Conservation (phyloP, 106 monocot species). For the Dendrobium huoshanense region DNA sequence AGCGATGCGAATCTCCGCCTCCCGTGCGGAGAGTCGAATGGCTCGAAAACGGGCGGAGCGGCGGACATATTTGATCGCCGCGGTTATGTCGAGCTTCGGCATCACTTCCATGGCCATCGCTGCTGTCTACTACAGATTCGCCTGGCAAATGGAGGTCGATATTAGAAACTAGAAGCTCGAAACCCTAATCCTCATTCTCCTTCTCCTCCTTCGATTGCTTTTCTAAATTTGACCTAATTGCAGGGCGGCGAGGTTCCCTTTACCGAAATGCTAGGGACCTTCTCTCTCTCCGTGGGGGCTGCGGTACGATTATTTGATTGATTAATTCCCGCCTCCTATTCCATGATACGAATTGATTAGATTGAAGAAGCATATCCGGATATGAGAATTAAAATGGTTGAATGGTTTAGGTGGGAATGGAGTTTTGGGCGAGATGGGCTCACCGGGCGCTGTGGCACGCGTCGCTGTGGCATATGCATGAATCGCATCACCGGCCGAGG, state of each 20-base stretch:
- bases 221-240: background rate
- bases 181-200: background rate
- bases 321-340: background rate
- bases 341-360: background rate
- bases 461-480: slow-evolving; percentile 92
- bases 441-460: slow-evolving; percentile 87
- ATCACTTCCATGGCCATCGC: slow-evolving; percentile 93
- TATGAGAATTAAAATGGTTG: background rate
- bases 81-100: slow-evolving; percentile 82
- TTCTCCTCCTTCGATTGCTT: background rate
- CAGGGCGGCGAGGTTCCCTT: slow-evolving; percentile 83
- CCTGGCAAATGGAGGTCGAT: slow-evolving; percentile 87
- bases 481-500: slow-evolving; percentile 82
- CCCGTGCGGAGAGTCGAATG: slow-evolving; percentile 35
- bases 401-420: slow-evolving; percentile 70
- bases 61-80: slow-evolving; percentile 71
- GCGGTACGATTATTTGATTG: slow-evolving; percentile 42
- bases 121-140: slow-evolving; percentile 89
- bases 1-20: slow-evolving; percentile 11
- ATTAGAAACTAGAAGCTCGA: background rate
- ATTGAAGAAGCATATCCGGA: background rate
- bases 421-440: slow-evolving; percentile 93
- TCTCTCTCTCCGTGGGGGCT: slow-evolving; percentile 82
- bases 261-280: slow-evolving; percentile 89
- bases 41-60: slow-evolving; percentile 71